phyloP scores from a whole-genome alignment of 306 rosid species.

The Hylodesmum podocarpum region DNA sequence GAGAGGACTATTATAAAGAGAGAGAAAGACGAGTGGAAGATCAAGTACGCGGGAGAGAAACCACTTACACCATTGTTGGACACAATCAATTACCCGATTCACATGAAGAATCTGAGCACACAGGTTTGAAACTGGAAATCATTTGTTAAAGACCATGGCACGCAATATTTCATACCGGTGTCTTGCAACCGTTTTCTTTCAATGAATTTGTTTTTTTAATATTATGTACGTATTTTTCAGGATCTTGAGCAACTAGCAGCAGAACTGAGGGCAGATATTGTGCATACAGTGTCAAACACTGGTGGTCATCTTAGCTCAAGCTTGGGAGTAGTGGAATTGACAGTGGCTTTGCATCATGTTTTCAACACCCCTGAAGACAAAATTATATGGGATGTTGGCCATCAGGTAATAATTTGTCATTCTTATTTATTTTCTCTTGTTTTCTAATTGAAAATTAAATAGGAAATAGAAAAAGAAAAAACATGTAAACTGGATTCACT shows the following conservation, averaged over 20 bases:
- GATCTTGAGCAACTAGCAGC: conserved; percentile 86
- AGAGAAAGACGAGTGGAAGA: conserved; percentile 59
- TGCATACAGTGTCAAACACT: conserved; percentile 54
- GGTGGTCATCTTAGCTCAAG: conserved; percentile 98
- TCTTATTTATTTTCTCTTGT: background rate
- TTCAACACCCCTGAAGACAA: conserved; percentile 84
- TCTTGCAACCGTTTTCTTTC: background rate
- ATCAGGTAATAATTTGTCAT: conserved; percentile 56
- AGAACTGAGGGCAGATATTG: conserved; percentile 82
- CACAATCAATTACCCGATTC: conserved; percentile 72
- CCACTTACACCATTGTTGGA: conserved; percentile 85
- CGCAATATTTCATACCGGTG: background rate
- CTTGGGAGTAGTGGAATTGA: conserved; percentile 86
- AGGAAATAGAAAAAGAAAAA: background rate
- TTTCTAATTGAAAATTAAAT: background rate
- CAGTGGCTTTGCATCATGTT: conserved; percentile 89
- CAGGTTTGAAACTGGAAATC: conserved; percentile 41
- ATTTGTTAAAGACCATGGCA: background rate
- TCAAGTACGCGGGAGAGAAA: conserved; percentile 53
- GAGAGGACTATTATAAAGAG: conserved; percentile 43
- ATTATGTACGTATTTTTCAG: conserved; percentile 33
- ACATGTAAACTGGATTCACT: background rate
- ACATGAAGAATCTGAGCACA: conserved; percentile 72
- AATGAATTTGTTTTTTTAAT: background rate
- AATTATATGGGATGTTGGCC: conserved; percentile 98